Evolutionary conservation across 306 rosid genomes (phyloP).

Genomic region (Ormosia semicastrata): DNA sequence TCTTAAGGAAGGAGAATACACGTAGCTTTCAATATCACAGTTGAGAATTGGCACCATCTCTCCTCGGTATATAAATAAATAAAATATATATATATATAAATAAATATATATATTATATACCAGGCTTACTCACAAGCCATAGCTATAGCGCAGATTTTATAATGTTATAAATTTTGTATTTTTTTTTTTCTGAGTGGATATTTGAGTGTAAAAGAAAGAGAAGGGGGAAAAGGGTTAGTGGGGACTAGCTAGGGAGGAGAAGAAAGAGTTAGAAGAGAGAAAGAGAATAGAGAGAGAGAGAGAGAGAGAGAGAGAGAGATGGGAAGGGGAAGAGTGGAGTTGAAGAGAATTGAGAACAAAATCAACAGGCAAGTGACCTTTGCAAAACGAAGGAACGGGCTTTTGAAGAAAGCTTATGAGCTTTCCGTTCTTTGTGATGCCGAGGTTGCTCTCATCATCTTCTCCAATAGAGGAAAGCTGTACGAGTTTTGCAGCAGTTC

Average conservation of each 20-base stretch:
- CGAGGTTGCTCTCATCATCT: constrained; percentile 99
- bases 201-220: constrained; percentile 31
- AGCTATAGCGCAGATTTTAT: no score
- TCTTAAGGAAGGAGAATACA: constrained; percentile 7
- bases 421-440: constrained; percentile 99
- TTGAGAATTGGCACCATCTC: background rate
- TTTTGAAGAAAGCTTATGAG: constrained; percentile 97
- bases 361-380: constrained; percentile 99
- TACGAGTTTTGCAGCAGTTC: constrained; percentile 99
- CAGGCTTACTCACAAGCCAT: no score
- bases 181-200: background rate
- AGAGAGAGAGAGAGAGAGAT: constrained; percentile 37
- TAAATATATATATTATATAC: no score
- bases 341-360: constrained; percentile 99
- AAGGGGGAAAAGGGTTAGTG: background rate
- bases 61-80: constrained; percentile 9
- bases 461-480: constrained; percentile 99
- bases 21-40: background rate
- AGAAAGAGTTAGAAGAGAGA: no score
- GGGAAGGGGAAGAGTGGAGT: constrained; percentile 99
- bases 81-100: no score
- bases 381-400: constrained; percentile 96
- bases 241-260: background rate
- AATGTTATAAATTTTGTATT: no score
- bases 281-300: constrained; percentile 23